A percentile compares a stretch with the other conserved stretches of the same genome.
Conservation (phyloP, 1,139 yeast species). For the Magnusiomyces tetraspermus region DNA sequence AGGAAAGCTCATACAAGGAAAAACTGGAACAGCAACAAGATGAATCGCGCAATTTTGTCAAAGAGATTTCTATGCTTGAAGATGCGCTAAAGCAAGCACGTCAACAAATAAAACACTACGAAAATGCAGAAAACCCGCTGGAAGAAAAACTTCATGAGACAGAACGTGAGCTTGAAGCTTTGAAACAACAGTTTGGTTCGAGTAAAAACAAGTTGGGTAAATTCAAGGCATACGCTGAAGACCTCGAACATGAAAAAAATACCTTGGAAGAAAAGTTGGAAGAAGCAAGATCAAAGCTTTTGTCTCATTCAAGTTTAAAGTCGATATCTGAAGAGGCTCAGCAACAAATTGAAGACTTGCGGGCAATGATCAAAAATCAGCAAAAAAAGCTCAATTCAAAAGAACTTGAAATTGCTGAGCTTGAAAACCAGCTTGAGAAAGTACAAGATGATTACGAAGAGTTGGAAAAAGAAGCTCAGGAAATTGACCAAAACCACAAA, state of each 20-base stretch:
- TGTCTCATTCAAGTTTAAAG: background rate
- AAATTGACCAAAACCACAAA: background rate
- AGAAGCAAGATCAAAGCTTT: background rate
- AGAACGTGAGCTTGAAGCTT: too few relatives aligned
- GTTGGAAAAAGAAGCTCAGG: background rate
- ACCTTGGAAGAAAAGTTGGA: background rate
- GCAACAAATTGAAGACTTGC: background rate
- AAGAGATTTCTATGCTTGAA: too few relatives aligned
- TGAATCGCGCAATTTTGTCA: too few relatives aligned
- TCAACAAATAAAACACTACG: too few relatives aligned
- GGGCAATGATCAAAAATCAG: background rate
- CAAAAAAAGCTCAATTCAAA: background rate
- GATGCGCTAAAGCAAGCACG: too few relatives aligned
- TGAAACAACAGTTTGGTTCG: too few relatives aligned
- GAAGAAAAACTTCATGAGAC: too few relatives aligned
- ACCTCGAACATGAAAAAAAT: background rate
- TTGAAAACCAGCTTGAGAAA: background rate
- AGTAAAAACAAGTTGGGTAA: background rate
- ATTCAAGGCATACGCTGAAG: background rate
- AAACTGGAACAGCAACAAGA: too few relatives aligned
- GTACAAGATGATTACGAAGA: background rate
- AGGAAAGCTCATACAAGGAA: too few relatives aligned
- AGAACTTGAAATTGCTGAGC: background rate
- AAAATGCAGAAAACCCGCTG: too few relatives aligned
- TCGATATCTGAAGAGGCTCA: too few relatives aligned